These are phyloP conservation scores for Globisporangium polare DNA, from an alignment of 352 stramenopile genomes.

Conservation along the genomic window DNA sequence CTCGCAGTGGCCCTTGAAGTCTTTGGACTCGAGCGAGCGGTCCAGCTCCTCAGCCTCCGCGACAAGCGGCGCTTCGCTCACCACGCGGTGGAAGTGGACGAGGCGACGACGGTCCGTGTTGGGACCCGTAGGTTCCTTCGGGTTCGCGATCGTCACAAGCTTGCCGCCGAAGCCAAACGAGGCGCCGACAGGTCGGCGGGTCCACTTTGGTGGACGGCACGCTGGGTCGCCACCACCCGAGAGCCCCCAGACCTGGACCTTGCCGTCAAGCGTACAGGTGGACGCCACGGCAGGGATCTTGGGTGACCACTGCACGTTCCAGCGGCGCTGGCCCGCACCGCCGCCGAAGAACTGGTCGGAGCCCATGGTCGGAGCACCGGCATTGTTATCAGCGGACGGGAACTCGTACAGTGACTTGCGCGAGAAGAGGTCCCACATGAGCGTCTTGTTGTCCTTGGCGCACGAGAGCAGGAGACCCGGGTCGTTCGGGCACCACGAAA, in stretches of 20 bases:
- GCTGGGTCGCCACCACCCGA: constrained; percentile 71
- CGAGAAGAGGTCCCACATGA: constrained; percentile 97
- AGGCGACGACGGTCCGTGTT: constrained; percentile 64
- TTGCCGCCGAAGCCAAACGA: constrained; percentile 97
- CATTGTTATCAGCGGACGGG: constrained; percentile 53
- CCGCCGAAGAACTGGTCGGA: constrained; percentile 81
- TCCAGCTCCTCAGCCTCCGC: constrained; percentile 89
- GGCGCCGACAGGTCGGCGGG: constrained; percentile 85
- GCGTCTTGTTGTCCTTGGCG: constrained; percentile 97
- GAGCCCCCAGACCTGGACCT: constrained; percentile 92
- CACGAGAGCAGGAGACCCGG: constrained; percentile 91
- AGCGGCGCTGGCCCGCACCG: constrained; percentile 80
- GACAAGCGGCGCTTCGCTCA: constrained; percentile 80
- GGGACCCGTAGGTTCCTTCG: constrained; percentile 39
- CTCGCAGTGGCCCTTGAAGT: constrained; percentile 93
- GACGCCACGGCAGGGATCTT: constrained; percentile 92
- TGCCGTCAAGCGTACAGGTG: constrained; percentile 97
- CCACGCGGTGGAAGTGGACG: constrained; percentile 79
- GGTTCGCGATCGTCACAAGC: constrained; percentile 87
- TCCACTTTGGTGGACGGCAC: constrained; percentile 94
- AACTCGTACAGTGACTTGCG: constrained; percentile 94
- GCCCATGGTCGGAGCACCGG: constrained; percentile 53
- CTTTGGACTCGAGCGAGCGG: constrained; percentile 79
- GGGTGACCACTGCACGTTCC: constrained; percentile 96
- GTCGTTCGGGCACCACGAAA: constrained; percentile 98